These are phyloP conservation scores for Leccinum colubrinum DNA, from an alignment of 1,284 basidiomycete species.

Conservation along the genomic window DNA sequence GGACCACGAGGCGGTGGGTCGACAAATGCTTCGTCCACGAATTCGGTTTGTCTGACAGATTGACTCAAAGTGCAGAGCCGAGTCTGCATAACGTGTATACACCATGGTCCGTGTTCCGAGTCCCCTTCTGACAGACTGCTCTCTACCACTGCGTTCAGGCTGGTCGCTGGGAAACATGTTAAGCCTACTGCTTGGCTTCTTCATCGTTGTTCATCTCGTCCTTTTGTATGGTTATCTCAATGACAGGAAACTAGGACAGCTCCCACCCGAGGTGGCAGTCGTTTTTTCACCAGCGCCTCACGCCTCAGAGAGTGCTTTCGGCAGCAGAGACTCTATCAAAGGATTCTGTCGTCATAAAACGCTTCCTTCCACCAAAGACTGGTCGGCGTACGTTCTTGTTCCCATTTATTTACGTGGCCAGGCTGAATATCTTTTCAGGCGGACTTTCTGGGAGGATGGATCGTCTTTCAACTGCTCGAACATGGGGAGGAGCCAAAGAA, in stretches of 20 bases:
- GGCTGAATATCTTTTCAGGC: constrained; percentile 40
- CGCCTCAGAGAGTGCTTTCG: constrained; percentile 37
- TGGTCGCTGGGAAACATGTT: constrained; percentile 15
- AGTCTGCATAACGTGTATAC: neutral
- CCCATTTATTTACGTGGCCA: neutral
- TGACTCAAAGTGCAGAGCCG: neutral
- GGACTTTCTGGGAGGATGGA: constrained; percentile 75
- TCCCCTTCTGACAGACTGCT: neutral
- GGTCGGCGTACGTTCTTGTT: constrained; percentile 40
- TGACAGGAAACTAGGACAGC: constrained; percentile 45
- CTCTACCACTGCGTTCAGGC: neutral
- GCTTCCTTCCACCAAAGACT: constrained; percentile 47
- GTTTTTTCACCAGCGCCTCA: constrained; percentile 46
- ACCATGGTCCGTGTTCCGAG: neutral
- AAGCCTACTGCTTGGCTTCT: constrained; percentile 5
- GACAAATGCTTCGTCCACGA: neutral
- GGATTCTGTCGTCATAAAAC: constrained; percentile 30
- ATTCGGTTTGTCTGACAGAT: neutral
- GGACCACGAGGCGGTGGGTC: neutral
- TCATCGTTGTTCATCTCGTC: constrained; percentile 9
- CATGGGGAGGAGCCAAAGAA: constrained; percentile 64
- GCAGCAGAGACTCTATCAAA: constrained; percentile 36
- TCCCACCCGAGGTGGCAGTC: constrained; percentile 41
- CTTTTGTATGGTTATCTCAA: constrained; percentile 50
- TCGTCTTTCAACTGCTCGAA: constrained; percentile 60